Conservation (phyloP, 768 basidiomycete genomes). For the Lactarius vividus region DNA sequence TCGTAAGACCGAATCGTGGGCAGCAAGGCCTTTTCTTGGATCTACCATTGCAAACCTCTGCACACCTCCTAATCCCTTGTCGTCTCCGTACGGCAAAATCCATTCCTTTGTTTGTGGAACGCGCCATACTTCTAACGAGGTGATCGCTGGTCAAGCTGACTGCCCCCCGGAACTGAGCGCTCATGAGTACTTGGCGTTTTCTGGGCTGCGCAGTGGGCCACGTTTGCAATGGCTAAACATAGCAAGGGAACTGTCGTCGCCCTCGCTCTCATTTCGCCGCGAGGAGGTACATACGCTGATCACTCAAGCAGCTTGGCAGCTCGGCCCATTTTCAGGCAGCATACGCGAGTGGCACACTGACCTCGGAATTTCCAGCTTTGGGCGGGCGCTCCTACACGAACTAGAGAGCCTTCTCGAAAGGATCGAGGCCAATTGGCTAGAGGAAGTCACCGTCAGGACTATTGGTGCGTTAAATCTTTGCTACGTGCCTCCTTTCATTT, state of each 20-base stretch:
- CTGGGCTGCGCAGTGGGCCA: slow-evolving; percentile 44
- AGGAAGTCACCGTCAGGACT: background rate
- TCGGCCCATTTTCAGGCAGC: slow-evolving; percentile 33
- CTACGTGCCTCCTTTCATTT: no score
- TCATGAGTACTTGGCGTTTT: slow-evolving; percentile 48
- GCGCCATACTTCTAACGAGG: slow-evolving; percentile 38
- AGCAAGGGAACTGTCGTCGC: slow-evolving; percentile 37
- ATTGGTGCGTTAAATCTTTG: no score
- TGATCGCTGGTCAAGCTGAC: slow-evolving; percentile 40
- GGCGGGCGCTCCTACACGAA: slow-evolving; percentile 37
- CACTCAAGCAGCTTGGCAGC: slow-evolving; percentile 44
- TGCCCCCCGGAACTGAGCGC: slow-evolving; percentile 42
- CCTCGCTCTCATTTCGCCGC: slow-evolving; percentile 38
- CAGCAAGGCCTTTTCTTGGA: background rate
- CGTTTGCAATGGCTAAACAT: slow-evolving; percentile 40
- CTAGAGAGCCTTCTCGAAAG: slow-evolving; percentile 36
- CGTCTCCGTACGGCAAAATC: background rate
- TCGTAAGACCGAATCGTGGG: background rate
- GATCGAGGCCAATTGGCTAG: slow-evolving; percentile 43
- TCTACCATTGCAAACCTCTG: background rate
- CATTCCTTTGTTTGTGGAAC: background rate
- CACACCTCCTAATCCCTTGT: background rate
- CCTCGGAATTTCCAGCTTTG: slow-evolving; percentile 35
- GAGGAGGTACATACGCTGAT: slow-evolving; percentile 44
- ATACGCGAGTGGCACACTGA: slow-evolving; percentile 42